A percentile compares a stretch with the other conserved stretches of the same genome.
Conservation (phyloP, 768 basidiomycete species). For the Collybia sordida region DNA sequence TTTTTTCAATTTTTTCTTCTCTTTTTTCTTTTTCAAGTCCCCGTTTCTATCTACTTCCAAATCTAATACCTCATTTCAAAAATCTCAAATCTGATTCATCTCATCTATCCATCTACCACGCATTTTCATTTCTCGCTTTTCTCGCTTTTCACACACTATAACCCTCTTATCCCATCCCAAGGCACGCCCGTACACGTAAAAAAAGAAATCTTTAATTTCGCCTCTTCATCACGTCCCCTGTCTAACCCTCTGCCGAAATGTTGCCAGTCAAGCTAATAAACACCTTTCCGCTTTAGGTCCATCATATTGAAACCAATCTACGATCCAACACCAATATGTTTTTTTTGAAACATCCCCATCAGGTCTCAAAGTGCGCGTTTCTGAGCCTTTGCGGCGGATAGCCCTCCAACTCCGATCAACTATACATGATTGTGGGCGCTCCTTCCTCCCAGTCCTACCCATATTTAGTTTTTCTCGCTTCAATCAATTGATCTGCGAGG, state of each 20-base stretch:
- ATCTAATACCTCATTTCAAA: no score
- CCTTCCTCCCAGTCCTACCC: background rate
- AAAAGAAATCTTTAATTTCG: background rate
- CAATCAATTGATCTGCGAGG: slow-evolving; percentile 5
- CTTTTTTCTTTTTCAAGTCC: background rate
- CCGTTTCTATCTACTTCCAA: no score
- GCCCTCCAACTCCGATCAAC: slow-evolving; percentile 6
- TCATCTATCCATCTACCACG: no score
- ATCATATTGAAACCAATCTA: slow-evolving; percentile 1
- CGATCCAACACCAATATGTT: background rate
- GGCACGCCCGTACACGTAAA: background rate
- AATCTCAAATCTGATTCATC: no score
- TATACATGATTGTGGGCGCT: slow-evolving; percentile 1
- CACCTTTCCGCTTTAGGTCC: slow-evolving; percentile 1
- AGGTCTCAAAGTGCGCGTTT: slow-evolving; percentile 4
- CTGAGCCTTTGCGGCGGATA: slow-evolving; percentile 5
- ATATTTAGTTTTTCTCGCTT: background rate
- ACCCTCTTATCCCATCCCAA: background rate
- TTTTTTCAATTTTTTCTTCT: background rate
- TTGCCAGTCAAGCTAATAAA: background rate
- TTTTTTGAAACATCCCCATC: slow-evolving; percentile 1
- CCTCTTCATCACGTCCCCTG: background rate
- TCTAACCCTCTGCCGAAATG: background rate
- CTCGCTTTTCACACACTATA: background rate
- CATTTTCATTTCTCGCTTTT: background rate